phyloP scores from a whole-genome alignment of 306 rosid genomes.

The Dryas octopetala region DNA sequence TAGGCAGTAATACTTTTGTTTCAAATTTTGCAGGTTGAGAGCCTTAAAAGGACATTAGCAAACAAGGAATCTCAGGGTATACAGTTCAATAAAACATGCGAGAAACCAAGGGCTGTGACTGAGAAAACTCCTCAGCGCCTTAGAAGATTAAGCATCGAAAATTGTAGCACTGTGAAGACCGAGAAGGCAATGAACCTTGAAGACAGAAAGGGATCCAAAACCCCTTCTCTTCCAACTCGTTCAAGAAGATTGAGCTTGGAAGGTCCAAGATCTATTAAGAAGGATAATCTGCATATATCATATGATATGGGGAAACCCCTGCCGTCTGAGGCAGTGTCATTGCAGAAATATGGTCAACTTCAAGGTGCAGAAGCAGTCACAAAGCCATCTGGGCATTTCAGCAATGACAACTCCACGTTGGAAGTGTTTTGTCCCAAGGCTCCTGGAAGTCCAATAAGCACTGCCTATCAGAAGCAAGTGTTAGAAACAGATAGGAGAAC shows the following conservation, averaged over 20 bases:
- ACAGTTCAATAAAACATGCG: slow-evolving; percentile 31
- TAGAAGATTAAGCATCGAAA: slow-evolving; percentile 82
- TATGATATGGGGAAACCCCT: slow-evolving; percentile 34
- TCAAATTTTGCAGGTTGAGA: slow-evolving; percentile 57
- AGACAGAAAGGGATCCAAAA: slow-evolving; percentile 48
- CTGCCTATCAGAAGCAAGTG: slow-evolving; percentile 32
- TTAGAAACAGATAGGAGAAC: slow-evolving; percentile 29
- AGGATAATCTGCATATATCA: slow-evolving; percentile 36
- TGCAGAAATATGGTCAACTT: slow-evolving; percentile 25
- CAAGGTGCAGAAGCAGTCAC: slow-evolving; percentile 46
- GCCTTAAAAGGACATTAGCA: slow-evolving; percentile 70
- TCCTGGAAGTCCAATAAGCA: slow-evolving; percentile 61
- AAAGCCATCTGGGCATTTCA: slow-evolving; percentile 39
- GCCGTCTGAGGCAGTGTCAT: slow-evolving; percentile 29
- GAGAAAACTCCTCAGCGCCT: slow-evolving; percentile 61
- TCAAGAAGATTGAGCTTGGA: slow-evolving; percentile 76
- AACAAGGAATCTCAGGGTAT: slow-evolving; percentile 50
- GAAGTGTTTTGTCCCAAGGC: slow-evolving; percentile 32
- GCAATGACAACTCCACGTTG: slow-evolving; percentile 33
- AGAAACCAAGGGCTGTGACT: slow-evolving; percentile 39
- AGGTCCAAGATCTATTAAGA: slow-evolving; percentile 64
- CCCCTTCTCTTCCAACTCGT: slow-evolving; percentile 49
- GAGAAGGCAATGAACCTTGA: slow-evolving; percentile 40
- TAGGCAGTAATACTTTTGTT: background rate
- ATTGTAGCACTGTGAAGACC: slow-evolving; percentile 39